Conservation (phyloP, 1,139 yeast species). For the Suhomyces kunorum region DNA sequence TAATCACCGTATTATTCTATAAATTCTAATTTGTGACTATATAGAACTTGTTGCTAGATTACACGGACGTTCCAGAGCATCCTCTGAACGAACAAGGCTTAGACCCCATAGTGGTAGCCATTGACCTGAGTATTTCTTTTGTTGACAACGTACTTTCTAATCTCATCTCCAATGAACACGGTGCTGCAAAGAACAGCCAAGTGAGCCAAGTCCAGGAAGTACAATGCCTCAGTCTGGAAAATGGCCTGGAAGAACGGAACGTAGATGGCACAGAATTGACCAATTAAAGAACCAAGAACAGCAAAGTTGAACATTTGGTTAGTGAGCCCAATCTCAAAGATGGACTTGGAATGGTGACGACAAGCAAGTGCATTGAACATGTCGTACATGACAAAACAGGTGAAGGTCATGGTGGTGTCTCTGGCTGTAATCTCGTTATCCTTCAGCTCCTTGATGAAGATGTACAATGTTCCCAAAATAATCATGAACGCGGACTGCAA, state of each 20-base stretch:
- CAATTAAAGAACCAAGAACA: constrained; percentile 82
- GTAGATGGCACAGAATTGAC: constrained; percentile 93
- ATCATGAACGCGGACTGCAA: constrained; percentile 74
- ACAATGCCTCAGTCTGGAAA: constrained; percentile 91
- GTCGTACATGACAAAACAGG: constrained; percentile 91
- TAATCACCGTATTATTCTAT: constrained; percentile 3
- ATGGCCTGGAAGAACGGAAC: constrained; percentile 87
- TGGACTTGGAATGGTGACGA: constrained; percentile 81
- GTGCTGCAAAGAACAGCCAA: constrained; percentile 67
- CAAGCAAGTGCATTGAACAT: constrained; percentile 95
- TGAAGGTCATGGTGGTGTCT: constrained; percentile 98
- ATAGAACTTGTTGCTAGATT: constrained; percentile 4
- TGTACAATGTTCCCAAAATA: constrained; percentile 75
- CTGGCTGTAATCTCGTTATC: constrained; percentile 83
- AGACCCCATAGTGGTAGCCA: constrained; percentile 16
- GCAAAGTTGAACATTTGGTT: constrained; percentile 93
- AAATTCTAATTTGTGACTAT: constrained; percentile 3
- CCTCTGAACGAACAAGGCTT: constrained; percentile 3
- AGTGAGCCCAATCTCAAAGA: constrained; percentile 73
- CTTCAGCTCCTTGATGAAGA: constrained; percentile 80
- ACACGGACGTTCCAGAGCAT: constrained; percentile 3
- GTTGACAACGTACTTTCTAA: constrained; percentile 52
- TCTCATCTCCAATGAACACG: constrained; percentile 84
- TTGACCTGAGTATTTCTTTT: constrained; percentile 12
- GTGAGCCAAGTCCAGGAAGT: constrained; percentile 63